Evolutionary conservation across 768 basidiomycete species (phyloP), one percentile per base, ranked within the genome.

Genomic region (Trametes elegans): DNA sequence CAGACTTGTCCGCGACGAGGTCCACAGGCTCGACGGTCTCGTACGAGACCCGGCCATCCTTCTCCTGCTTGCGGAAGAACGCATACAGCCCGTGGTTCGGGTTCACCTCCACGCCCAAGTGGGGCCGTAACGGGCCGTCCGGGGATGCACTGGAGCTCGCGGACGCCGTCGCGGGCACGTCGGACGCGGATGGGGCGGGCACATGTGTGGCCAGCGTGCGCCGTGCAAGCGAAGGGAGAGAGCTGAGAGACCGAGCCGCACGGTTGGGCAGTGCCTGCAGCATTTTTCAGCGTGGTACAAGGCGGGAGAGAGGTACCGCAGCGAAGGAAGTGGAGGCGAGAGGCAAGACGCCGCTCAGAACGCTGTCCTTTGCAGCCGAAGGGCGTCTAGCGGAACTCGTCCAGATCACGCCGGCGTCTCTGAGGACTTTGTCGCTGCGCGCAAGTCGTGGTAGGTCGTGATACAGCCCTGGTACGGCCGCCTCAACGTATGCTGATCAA

Each of bases 21-120:
- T 74, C 64, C 35, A 52, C 57, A 3, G 64, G 57, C 49, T 76
- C 76, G 5, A 78, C 32, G 1, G 75, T 78, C 61, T 88, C 84
- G 59, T 82, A 83, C 35, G 66, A 72, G n/a, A 74, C 76, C 48
- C 74, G 74, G 5, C 81, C 85, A 11, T 79, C 70, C 31, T 71
- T 72, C 42, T 76, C 71, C 63, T 79, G 82, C 62, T 73, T 76
- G 55, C 88, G 77, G 71, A 92, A 93, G 67, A 93, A 92, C 0
- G 75, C 83, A 63, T 80, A 91, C 7, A 93, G 78, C 1, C 90
- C 90, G 67, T 93, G 90, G 56, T 85, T 78, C 19, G 83, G 78
- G 55, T 78, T 72, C 21, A 79, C 72, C 4, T 70, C 46, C 36
- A 82, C 64, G 39, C 71, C 71, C 14, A 78, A 64, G 49, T 77